These are phyloP conservation scores for Mimosa bimucronata DNA, from an alignment of 306 rosid species.

Conservation along the genomic window DNA sequence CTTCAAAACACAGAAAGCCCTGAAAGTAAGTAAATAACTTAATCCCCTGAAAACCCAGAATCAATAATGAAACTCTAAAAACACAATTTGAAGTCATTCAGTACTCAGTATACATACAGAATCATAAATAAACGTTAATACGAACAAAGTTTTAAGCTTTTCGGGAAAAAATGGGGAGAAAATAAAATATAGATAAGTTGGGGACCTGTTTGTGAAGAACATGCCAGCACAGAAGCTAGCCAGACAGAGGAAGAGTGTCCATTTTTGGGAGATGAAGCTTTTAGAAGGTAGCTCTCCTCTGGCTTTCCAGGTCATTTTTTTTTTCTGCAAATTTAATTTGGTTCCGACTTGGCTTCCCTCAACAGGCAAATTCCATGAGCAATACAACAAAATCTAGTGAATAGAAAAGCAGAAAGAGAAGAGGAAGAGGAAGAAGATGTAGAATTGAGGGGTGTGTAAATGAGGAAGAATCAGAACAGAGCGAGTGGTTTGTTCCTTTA, in stretches of 20 bases:
- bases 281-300: slow-evolving; percentile 76
- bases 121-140: background rate
- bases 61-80: slow-evolving; percentile 28
- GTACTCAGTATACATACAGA: background rate
- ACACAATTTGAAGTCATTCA: background rate
- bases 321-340: background rate
- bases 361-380: slow-evolving; percentile 47
- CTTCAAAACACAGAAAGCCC: background rate
- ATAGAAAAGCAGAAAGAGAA: background rate
- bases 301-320: slow-evolving; percentile 85
- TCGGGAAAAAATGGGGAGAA: background rate
- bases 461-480: slow-evolving; percentile 41
- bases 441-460: background rate
- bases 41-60: slow-evolving; percentile 14
- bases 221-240: slow-evolving; percentile 91
- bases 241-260: slow-evolving; percentile 80
- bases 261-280: slow-evolving; percentile 66
- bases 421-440: slow-evolving; percentile 25
- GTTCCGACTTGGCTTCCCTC: slow-evolving; percentile 27
- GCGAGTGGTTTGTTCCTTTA: slow-evolving; percentile 25
- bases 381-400: slow-evolving; percentile 26
- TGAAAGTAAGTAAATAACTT: slow-evolving; percentile 5
- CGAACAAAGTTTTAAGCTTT: background rate
- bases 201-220: slow-evolving; percentile 86
- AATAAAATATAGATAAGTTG: background rate